Conservation (phyloP, 257 asterid genomes). For the Parsonsia alboflavescens region DNA sequence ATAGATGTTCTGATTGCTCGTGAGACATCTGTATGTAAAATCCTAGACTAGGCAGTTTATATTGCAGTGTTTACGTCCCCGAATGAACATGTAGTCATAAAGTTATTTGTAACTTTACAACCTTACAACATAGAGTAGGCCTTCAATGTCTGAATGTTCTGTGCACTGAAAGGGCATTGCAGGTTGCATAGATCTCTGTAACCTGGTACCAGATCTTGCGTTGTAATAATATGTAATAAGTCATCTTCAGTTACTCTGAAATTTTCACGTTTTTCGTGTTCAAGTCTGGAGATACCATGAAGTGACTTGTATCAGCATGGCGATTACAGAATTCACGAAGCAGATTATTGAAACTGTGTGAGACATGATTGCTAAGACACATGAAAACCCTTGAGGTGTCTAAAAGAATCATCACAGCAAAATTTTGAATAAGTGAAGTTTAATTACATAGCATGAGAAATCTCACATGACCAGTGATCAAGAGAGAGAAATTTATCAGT, state of each 20-base stretch:
- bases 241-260: neutral
- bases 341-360: neutral
- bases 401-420: constrained; percentile 13
- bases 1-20: constrained; percentile 27
- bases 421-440: neutral
- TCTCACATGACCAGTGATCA: neutral
- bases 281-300: neutral
- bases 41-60: constrained; percentile 20
- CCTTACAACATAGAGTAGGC: constrained; percentile 27
- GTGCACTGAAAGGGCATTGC: constrained; percentile 18
- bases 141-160: constrained; percentile 8
- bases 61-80: constrained; percentile 15
- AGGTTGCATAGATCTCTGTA: constrained; percentile 25
- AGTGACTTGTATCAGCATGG: neutral
- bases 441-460: constrained; percentile 6
- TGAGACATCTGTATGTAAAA: constrained; percentile 26
- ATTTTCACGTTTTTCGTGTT: too few relatives aligned
- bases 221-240: constrained; percentile 9
- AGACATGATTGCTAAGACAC: neutral
- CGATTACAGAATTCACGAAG: neutral
- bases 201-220: constrained; percentile 8
- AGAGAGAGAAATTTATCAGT: neutral
- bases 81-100: constrained; percentile 19
- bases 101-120: constrained; percentile 17
- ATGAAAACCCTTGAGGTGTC: neutral